Conservation (phyloP, 2,329 filamentous ascomycete genomes). For the Phoma sp. region DNA sequence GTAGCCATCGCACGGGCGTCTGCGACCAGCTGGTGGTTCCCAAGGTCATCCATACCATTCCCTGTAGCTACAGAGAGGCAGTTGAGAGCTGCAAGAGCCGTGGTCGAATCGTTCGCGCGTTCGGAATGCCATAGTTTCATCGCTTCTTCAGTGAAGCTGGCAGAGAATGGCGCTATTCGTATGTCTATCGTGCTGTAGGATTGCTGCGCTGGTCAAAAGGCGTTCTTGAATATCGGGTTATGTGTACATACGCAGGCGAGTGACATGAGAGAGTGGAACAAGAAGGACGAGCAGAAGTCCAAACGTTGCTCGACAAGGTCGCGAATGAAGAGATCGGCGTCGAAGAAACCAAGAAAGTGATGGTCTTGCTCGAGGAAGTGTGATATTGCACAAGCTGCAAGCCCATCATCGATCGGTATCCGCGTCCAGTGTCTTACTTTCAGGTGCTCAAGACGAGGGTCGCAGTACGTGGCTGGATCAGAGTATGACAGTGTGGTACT, state of each 20-base stretch:
- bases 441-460: constrained; percentile 10
- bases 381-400: constrained; percentile 14
- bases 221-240: not conserved
- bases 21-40: constrained; percentile 5
- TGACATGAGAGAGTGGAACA: constrained; percentile 18
- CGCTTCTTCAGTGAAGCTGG: constrained; percentile 10
- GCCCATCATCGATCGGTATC: constrained; percentile 9
- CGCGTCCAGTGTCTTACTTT: constrained; percentile 13
- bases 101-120: constrained; percentile 8
- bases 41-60: constrained; percentile 7
- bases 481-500: not conserved
- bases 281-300: constrained; percentile 17
- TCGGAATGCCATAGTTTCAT: constrained; percentile 13
- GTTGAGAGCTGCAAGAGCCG: constrained; percentile 13
- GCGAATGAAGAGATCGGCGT: constrained; percentile 10
- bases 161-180: not conserved
- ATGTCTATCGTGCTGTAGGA: constrained; percentile 6
- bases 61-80: constrained; percentile 9
- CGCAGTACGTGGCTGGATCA: constrained; percentile 1
- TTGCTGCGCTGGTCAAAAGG: constrained; percentile 12
- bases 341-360: constrained; percentile 16
- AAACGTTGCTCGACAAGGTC: constrained; percentile 9
- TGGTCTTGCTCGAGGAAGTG: constrained; percentile 7
- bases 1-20: constrained; percentile 15
- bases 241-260: constrained; percentile 17